Base-by-base conservation (phyloP, 495 filamentous ascomycete genomes). In the Penicillium verhagenii region DNA sequence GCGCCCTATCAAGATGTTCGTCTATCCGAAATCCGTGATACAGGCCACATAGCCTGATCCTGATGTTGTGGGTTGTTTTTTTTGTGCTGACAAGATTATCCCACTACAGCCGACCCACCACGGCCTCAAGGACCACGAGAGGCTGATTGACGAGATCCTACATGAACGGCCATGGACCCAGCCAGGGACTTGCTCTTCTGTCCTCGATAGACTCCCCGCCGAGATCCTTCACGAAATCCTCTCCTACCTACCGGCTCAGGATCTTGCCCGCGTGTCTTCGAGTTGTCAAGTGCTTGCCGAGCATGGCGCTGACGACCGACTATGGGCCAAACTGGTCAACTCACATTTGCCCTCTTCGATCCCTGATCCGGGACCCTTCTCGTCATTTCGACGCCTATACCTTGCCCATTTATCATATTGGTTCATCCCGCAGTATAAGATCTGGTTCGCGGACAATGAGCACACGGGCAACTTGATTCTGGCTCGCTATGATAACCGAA, bases 391-490 rank as follows among this genome's bases (percentile, higher is more conserved):
- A 51, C 79, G 82, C 23, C 78, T 97, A 6, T 96, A 88, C 58
- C 70, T 80, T 28, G 79, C 86, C 24, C 86, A 92, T 64, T 79
- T 92, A 50, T 86, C 88, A 1, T 86, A 86, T 60, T 96, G 94
- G 88, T 97, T 95, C 61, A 78, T 97, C 1, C 76, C 88, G 0
- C 80, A 79, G 52, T 72, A 89, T 56, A 91, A 89, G 70, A 69
- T 97, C 37, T 97, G 93, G 93, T 91, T 95, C 61, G 80, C 83
- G 28, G 91, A 96, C 69, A 78, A 67, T 23, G 77, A 82, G n/a
- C 69, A 77, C 33, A 77, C 69, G n/a, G 92, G 92, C 0, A 86
- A 84, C 47, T 63, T 96, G 29, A 77, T 95, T 19, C 65, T 96
- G 18, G 76, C 82, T 24, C 84, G 86, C 0, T 97, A 91, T 61